Conservation (phyloP, 2,329 filamentous ascomycete species). For the Rhinocladiella mackenziei region DNA sequence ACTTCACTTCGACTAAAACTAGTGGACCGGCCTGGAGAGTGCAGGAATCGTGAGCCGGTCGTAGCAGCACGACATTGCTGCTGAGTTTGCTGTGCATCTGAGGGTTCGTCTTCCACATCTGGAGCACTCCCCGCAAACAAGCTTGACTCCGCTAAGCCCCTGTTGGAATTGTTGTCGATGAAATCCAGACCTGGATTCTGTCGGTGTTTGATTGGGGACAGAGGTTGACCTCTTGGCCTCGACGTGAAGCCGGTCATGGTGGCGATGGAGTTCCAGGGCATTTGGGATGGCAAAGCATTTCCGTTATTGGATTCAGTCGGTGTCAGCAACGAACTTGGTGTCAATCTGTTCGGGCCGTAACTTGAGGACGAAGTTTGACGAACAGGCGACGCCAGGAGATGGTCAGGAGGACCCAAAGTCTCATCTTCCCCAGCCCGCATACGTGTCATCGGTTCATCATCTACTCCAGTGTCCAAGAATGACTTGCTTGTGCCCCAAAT, state of each 20-base stretch:
- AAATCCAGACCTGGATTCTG: slow-evolving; percentile 15
- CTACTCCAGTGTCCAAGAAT: slow-evolving; percentile 46
- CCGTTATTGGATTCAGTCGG: slow-evolving; percentile 14
- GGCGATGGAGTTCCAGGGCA: slow-evolving; percentile 12
- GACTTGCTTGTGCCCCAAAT: slow-evolving; percentile 52
- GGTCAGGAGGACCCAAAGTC: slow-evolving; percentile 7
- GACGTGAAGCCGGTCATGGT: slow-evolving; percentile 8
- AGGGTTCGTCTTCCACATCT: slow-evolving; percentile 18
- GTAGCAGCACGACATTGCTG: slow-evolving; percentile 22
- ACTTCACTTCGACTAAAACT: slow-evolving; percentile 7
- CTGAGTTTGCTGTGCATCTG: slow-evolving; percentile 11
- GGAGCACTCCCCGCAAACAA: slow-evolving; percentile 23
- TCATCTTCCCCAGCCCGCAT: slow-evolving; percentile 16
- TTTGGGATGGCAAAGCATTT: slow-evolving; percentile 13
- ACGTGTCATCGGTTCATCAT: slow-evolving; percentile 50
- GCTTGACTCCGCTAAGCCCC: slow-evolving; percentile 9
- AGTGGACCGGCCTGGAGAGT: slow-evolving; percentile 10
- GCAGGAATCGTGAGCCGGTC: slow-evolving; percentile 7
- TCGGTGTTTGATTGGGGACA: slow-evolving; percentile 20
- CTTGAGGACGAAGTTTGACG: slow-evolving; percentile 17
- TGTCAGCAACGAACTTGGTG: slow-evolving; percentile 10
- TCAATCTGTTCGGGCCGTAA: slow-evolving; percentile 6
- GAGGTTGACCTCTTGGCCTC: slow-evolving; percentile 14
- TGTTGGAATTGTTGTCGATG: not conserved
- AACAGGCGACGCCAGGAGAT: slow-evolving; percentile 14